Base-by-base conservation (phyloP, 108 stramenopile species). In the Schizochytrium sp. region DNA sequence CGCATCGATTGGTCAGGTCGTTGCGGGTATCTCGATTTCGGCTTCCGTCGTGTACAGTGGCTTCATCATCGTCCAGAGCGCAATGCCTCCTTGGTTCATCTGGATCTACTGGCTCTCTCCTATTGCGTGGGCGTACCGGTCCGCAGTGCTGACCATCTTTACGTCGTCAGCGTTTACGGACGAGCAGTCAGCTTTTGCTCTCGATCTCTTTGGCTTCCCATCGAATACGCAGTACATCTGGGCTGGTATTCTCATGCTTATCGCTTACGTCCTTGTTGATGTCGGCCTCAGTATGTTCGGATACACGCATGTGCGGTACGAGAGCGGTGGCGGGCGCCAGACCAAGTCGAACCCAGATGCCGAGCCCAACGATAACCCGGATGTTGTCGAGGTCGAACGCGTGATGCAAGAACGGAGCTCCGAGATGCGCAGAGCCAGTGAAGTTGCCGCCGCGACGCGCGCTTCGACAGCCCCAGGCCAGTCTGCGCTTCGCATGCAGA, bases 361-460 rank as follows among this genome's bases (percentile, higher is more conserved):
- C 10, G 28, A 53, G 23, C 18, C 44, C 18, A 83, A 55, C 2
- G 51, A 53, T 16, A 83, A 53, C 28, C 76, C 76, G n/a, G 48
- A 83, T 6, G 19, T 53, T 6, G 51, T n/a, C 48, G 76, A 83
- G 28, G 51, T 53, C 6, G 76, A 83, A 45, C 51, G 48, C 51
- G 23, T 53, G 16, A 53, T 83, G 48, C 44, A 6, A 4, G 76
- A 83, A 23, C 48, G 51, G 19, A 83, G 23, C 51, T 53, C 76
- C 8, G 34, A 41, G 25, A 69, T 69, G 34, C 34, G 41, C 41
- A 12, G 25, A 1, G 34, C 63, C 8, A 28, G 63, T 16, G 48
- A 83, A 18, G 5, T 19, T 1, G 48, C 51, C 48, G 18, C 18
- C 8, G 76, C 76, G n/a, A 97, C 96, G 72, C 76, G n/a, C 2